Evolutionary conservation across 192 early-diverging fungal species (phyloP), one percentile per base, ranked within the genome.

Genomic region (Coemansia sp.): DNA sequence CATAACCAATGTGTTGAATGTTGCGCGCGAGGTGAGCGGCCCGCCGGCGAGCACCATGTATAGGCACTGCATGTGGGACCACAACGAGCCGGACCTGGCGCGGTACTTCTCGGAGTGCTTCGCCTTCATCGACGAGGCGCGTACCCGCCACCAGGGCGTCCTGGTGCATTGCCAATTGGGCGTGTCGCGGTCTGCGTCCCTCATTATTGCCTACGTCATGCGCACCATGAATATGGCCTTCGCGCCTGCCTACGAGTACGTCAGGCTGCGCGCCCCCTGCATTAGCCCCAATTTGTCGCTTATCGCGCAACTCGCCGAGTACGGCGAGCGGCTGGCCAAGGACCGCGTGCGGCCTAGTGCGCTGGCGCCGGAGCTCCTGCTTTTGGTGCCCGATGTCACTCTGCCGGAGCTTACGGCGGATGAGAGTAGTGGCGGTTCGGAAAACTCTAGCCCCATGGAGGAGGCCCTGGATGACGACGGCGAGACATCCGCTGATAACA

Each of bases 121-220:
- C 61, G 83, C 62, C 31, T 88, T 85, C 64, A 94, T 96, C 67
- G 87, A 92, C 66, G 72, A 67, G 39, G 87, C 88, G 10, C 73
- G 87, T 31, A 63, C 24, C 6, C 51, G 67, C 11, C 85, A 86
- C 44, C 63, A 83, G 45, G 77, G 86, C 35, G 85, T 97, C 10
- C 81, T 97, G 16, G 90, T 97, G 9, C 90, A 93, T 66, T 97
- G 95, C 84, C 91, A 94, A 70, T 84, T 92, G 67, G 95, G 95
- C 33, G 89, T 97, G 24, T 93, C 95, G 21, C 83, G 95, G 57
- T 95, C 93, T 24, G 94, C 94, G 8, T 87, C 88, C 0, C 72
- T 97, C 46, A 87, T 95, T 13, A 93, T 97, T 60, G 93, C 92
- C 3, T 95, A 93, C 78, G 90, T 94, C 59, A 97, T 97, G 93